Percentiles rank a stretch among this genome's conserved stretches.
These are phyloP conservation scores for Lepidium africanum DNA, from an alignment of 345 rosid species.

Conservation along the genomic window DNA sequence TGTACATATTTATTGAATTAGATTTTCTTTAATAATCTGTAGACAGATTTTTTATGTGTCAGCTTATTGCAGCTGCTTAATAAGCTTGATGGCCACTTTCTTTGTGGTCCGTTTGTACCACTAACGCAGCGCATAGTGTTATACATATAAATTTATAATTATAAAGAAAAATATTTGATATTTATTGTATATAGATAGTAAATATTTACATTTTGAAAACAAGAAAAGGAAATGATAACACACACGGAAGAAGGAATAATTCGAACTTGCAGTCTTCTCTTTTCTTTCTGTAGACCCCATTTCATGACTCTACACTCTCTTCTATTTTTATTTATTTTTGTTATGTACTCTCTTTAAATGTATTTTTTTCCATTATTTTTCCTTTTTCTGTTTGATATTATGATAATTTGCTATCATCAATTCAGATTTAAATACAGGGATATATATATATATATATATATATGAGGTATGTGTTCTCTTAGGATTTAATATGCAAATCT, in stretches of 20 bases:
- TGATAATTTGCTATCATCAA: not conserved
- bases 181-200: not conserved
- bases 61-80: constrained; percentile 25
- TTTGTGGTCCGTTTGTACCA: constrained; percentile 27
- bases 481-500: not conserved
- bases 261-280: constrained; percentile 59
- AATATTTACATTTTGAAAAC: constrained; percentile 12
- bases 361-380: not conserved
- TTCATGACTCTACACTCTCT: constrained; percentile 22
- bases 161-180: too few relatives aligned
- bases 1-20: constrained; percentile 15
- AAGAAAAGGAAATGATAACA: constrained; percentile 43
- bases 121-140: not conserved
- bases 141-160: too few relatives aligned
- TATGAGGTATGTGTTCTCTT: too few relatives aligned
- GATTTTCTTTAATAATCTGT: constrained; percentile 18
- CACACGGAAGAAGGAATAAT: constrained; percentile 71
- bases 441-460: not conserved
- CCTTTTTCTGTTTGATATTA: not conserved
- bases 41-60: constrained; percentile 14
- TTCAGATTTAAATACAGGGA: not conserved
- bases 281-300: constrained; percentile 41
- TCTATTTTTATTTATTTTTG: not conserved
- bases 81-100: constrained; percentile 17
- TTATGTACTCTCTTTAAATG: too few relatives aligned